Conservation (phyloP, 345 rosid genomes). For the Aquilaria sinensis region DNA sequence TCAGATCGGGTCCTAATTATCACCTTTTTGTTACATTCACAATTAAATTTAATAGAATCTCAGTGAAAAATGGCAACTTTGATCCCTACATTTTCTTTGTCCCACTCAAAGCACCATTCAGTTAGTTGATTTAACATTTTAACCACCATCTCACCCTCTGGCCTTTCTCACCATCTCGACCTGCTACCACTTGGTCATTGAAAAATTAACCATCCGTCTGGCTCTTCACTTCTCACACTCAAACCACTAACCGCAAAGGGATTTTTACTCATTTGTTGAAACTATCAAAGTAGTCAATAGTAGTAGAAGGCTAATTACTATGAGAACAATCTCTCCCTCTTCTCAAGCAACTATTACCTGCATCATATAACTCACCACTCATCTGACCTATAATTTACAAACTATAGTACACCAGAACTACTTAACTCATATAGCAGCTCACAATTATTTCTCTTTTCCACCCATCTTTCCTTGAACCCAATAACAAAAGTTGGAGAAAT, state of each 20-base stretch:
- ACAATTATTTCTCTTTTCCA: conserved; percentile 28
- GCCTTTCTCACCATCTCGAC: too few species aligned
- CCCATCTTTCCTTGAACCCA: conserved; percentile 37
- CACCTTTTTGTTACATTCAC: too few species aligned
- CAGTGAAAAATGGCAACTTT: too few species aligned
- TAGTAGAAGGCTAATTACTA: conserved; percentile 30
- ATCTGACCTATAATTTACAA: conserved; percentile 25
- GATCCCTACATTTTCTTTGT: too few species aligned
- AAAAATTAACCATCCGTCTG: too few species aligned
- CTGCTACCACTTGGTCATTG: too few species aligned
- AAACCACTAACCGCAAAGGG: conserved; percentile 28
- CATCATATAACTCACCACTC: conserved; percentile 40
- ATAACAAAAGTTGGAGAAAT: conserved; percentile 70
- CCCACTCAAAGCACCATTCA: too few species aligned
- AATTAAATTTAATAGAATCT: too few species aligned
- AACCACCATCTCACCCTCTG: too few species aligned
- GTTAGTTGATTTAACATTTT: too few species aligned
- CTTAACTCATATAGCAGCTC: conserved; percentile 57
- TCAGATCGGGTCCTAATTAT: too few species aligned
- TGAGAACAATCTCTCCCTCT: conserved; percentile 25
- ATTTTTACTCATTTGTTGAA: conserved; percentile 47
- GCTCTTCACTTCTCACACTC: too few species aligned
- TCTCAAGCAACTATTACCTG: conserved; percentile 19
- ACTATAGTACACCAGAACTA: conserved; percentile 16
- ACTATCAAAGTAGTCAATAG: conserved; percentile 47